Percentiles rank a stretch among this genome's conserved stretches.
Evolutionary conservation across 768 basidiomycete species (phyloP).

Genomic region (Hemileccinum rubropunctum): DNA sequence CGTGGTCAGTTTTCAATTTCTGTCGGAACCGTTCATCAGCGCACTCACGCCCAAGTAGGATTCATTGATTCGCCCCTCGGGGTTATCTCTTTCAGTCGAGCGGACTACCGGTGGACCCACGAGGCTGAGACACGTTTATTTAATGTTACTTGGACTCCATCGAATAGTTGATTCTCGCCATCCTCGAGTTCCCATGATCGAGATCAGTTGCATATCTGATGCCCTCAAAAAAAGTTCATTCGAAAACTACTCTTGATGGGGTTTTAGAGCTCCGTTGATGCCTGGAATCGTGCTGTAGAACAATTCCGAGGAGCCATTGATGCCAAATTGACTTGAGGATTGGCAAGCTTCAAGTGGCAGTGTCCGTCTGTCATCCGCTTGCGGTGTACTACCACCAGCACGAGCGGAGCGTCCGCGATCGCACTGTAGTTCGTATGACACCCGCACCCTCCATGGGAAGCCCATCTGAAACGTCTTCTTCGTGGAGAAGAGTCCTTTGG

Average conservation of each 20-base stretch:
- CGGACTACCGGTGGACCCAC: conserved; percentile 24
- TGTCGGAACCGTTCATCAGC: conserved; percentile 33
- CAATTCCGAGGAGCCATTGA: conserved; percentile 11
- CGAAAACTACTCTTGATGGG: no score
- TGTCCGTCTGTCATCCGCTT: no score
- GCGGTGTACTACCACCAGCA: no score
- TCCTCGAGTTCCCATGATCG: conserved; percentile 26
- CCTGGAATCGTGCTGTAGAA: no score
- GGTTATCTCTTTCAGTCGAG: conserved; percentile 27
- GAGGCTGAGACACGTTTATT: conserved; percentile 34
- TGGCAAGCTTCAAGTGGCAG: no score
- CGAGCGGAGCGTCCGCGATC: no score
- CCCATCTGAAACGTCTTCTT: conserved; percentile 12
- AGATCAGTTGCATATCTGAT: conserved; percentile 16
- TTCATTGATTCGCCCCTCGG: conserved; percentile 32
- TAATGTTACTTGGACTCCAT: conserved; percentile 24
- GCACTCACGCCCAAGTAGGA: conserved; percentile 19
- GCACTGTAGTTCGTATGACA: no score
- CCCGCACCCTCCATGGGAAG: no score
- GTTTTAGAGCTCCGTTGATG: no score
- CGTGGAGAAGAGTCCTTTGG: conserved; percentile 81
- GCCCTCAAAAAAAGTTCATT: no score
- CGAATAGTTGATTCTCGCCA: conserved; percentile 13
- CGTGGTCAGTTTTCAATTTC: conserved; percentile 26
- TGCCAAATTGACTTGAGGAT: no score